These are phyloP conservation scores for Gyrodon lividus DNA, from an alignment of 768 basidiomycete genomes.

Conservation along the genomic window DNA sequence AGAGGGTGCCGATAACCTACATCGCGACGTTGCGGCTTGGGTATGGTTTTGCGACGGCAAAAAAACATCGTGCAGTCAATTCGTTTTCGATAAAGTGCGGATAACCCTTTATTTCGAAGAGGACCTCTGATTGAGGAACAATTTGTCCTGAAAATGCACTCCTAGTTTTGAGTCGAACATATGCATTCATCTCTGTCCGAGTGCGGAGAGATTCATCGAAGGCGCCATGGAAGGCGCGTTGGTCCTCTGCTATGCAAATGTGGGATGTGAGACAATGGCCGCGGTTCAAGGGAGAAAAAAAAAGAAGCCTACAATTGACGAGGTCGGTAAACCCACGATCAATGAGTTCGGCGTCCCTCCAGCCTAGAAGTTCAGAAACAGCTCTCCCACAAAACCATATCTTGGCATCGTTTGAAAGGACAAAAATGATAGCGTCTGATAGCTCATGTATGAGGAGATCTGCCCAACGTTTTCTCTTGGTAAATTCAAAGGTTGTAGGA, in stretches of 20 bases:
- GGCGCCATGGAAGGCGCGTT: conserved; percentile 39
- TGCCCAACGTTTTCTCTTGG: conserved; percentile 84
- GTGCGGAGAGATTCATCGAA: conserved; percentile 57
- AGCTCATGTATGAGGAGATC: conserved; percentile 77
- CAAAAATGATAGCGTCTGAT: conserved; percentile 66
- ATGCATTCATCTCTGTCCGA: conserved; percentile 51
- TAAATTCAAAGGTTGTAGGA: conserved; percentile 66
- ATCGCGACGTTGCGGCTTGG: conserved; percentile 71
- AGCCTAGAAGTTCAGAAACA: conserved; percentile 72
- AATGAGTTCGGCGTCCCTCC: conserved; percentile 70
- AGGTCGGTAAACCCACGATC: conserved; percentile 65
- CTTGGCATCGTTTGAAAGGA: conserved; percentile 61
- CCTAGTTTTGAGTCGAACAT: conserved; percentile 59
- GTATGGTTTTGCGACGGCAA: conserved; percentile 74
- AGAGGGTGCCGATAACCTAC: conserved; percentile 36
- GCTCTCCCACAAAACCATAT: conserved; percentile 71
- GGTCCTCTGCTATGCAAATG: conserved; percentile 53
- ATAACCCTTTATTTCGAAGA: conserved; percentile 72
- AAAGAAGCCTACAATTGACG: conserved; percentile 52
- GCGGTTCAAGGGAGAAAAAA: background rate
- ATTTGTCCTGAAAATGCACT: conserved; percentile 25
- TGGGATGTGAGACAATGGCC: conserved; percentile 1
- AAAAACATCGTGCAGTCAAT: conserved; percentile 56
- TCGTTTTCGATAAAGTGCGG: conserved; percentile 48
- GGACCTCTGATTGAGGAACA: conserved; percentile 43